Evolutionary conservation across 140 eudicot genomes (phyloP).

Genomic region (Erigeron philadelphicus): DNA sequence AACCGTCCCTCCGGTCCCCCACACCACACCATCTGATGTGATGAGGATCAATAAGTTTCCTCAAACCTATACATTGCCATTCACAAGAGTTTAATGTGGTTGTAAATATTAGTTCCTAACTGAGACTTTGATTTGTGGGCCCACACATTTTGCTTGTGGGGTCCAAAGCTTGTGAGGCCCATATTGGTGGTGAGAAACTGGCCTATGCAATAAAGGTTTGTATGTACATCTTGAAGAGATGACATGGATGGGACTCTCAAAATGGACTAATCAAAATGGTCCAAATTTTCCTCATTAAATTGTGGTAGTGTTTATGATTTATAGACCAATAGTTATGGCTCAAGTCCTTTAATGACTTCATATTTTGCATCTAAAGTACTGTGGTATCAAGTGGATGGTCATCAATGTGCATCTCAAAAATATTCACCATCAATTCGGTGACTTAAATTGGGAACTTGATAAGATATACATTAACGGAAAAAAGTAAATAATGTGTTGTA

Average conservation of each 20-base stretch:
- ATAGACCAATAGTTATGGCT: background rate
- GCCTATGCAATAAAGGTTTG: conserved; percentile 23
- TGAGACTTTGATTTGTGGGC: conserved; percentile 25
- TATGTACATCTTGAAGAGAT: conserved; percentile 24
- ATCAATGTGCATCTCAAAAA: conserved; percentile 6
- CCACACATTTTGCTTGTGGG: conserved; percentile 16
- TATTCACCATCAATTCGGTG: background rate
- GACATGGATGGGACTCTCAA: background rate
- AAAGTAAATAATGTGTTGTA: too few species aligned
- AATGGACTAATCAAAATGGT: conserved; percentile 20
- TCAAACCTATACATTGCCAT: conserved; percentile 26
- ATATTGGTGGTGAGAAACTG: conserved; percentile 22
- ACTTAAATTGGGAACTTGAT: background rate
- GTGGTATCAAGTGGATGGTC: conserved; percentile 1
- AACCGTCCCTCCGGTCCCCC: background rate
- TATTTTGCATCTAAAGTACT: too few species aligned
- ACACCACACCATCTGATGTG: conserved; percentile 24
- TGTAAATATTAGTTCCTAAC: conserved; percentile 28
- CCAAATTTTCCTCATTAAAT: conserved; percentile 15
- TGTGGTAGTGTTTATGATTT: background rate
- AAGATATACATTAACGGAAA: too few species aligned
- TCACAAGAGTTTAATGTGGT: conserved; percentile 32
- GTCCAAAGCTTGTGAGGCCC: background rate
- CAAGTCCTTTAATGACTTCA: background rate
- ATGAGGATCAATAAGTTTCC: conserved; percentile 29